Base-by-base conservation (phyloP, 2,329 filamentous ascomycete species). In the Aureobasidium uvarum region DNA sequence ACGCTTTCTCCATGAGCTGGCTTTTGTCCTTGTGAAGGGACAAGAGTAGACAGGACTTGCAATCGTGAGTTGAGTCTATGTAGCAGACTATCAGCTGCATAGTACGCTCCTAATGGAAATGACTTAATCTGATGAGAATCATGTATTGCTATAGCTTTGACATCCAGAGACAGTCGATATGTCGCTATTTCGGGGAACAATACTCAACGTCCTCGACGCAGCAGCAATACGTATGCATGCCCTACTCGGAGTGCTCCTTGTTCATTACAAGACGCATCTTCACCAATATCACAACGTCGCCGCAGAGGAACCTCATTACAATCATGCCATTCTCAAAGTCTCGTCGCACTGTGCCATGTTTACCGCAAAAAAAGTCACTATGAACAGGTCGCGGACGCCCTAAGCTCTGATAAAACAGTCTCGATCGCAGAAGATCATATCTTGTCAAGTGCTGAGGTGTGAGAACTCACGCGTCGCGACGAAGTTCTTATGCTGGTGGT, bases 111-210 rank as follows among this genome's bases (percentile, higher is more conserved):
- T 14, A 31, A 14, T 18, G 5, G 5, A 0, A 18, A 3, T 25
- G 23, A 18, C 14, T 50, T 10, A 8, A 2, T 3, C 5, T 6
- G 0, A 10, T 11, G 7, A 18, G 48, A 8, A 13, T 33, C 25
- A 11, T n/a, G 16, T 51, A 16, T 48, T 13, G 16, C 25, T 33
- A 5, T 7, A 33, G 48, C 48, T 31, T n/a, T 31, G 16, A 33
- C 1, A 10, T 7, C n/a, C 23, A 5, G 10, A 25, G 14, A n/a
- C 14, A 31, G 48, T 51, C 7, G 23, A 51, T 18, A 25, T 48
- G 33, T 54, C 33, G 28, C 56, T 48, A 46, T 46, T 60, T 20
- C 43, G 33, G 31, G 56, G 28, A 48, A 14, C 56, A 54, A 25
- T 36, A 38, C 16, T 18, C 56, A 60, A 60, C 56, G 56, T 58